A percentile compares a stretch with the other conserved stretches of the same genome.
phyloP scores from a whole-genome alignment of 306 rosid genomes.

The Rosa lucieae region DNA sequence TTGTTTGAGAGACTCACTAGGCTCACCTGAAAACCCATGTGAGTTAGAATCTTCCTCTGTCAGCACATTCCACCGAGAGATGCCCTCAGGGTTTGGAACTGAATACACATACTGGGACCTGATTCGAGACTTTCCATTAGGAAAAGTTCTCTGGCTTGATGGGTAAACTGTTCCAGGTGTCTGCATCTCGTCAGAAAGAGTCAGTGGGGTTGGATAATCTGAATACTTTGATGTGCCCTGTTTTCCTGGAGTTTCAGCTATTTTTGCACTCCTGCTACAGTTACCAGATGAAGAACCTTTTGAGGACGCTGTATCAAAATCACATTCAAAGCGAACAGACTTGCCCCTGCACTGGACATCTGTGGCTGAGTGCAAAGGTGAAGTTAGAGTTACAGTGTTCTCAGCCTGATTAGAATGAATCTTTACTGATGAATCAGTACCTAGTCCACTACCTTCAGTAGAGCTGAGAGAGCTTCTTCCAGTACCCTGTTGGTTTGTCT shows the following conservation, averaged over 20 bases:
- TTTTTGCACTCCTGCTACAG: constrained; percentile 36
- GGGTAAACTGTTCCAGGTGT: constrained; percentile 95
- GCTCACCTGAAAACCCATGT: constrained; percentile 44
- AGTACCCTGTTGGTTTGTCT: constrained; percentile 27
- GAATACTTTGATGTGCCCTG: constrained; percentile 50
- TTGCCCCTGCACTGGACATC: constrained; percentile 51
- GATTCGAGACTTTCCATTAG: constrained; percentile 50
- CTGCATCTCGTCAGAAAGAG: constrained; percentile 83
- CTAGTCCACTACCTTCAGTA: constrained; percentile 30
- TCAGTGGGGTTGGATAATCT: constrained; percentile 77
- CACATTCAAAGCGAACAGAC: constrained; percentile 78
- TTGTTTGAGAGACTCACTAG: constrained; percentile 42
- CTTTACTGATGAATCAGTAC: constrained; percentile 16
- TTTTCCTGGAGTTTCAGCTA: constrained; percentile 40
- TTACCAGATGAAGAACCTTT: constrained; percentile 54
- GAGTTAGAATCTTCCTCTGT: constrained; percentile 46
- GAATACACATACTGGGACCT: constrained; percentile 73
- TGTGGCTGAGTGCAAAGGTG: constrained; percentile 44
- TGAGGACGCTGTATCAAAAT: constrained; percentile 40
- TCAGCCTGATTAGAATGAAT: constrained; percentile 29
- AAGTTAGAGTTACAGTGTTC: constrained; percentile 33
- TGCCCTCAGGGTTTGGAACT: constrained; percentile 40
- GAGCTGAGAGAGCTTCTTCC: constrained; percentile 24
- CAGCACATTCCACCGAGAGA: constrained; percentile 39
- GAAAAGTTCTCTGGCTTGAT: constrained; percentile 47